Percentiles rank a stretch among this genome's conserved stretches.
These are phyloP conservation scores for Lasiodiplodia hormozganensis DNA, from an alignment of 2,329 filamentous ascomycete species.

Conservation along the genomic window DNA sequence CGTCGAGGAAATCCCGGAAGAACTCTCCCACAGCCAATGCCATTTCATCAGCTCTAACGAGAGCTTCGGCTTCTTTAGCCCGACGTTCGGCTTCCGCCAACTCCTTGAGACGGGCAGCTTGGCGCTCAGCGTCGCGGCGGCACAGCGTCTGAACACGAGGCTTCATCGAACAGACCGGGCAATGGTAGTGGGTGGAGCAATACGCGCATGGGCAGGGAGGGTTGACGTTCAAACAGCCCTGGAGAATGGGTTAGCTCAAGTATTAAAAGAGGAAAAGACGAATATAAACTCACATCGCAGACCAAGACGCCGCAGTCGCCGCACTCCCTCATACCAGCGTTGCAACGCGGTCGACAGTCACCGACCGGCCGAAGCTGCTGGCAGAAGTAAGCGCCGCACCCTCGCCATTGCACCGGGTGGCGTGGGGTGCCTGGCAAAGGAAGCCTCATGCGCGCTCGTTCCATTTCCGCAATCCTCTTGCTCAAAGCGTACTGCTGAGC, in stretches of 20 bases:
- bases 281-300: conserved; percentile 47
- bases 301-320: conserved; percentile 48
- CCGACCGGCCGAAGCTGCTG: conserved; percentile 47
- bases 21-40: conserved; percentile 23
- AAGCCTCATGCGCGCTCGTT: conserved; percentile 31
- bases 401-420: conserved; percentile 53
- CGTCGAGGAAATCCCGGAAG: conserved; percentile 20
- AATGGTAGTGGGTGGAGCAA: conserved; percentile 49
- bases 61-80: conserved; percentile 20
- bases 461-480: conserved; percentile 21
- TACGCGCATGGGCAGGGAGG: conserved; percentile 47
- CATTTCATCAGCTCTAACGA: conserved; percentile 23
- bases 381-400: conserved; percentile 52
- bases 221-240: conserved; percentile 42
- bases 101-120: conserved; percentile 19
- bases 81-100: conserved; percentile 10
- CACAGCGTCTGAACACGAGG: conserved; percentile 44
- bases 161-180: conserved; percentile 46
- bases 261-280: not conserved
- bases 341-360: conserved; percentile 47
- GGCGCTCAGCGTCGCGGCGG: conserved; percentile 26
- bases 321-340: conserved; percentile 47
- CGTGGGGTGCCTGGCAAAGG: conserved; percentile 48
- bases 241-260: not conserved
- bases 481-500: conserved; percentile 22